Conservation (phyloP, 176 grass and related monocot genomes). For the Cymbopogon citratus region DNA sequence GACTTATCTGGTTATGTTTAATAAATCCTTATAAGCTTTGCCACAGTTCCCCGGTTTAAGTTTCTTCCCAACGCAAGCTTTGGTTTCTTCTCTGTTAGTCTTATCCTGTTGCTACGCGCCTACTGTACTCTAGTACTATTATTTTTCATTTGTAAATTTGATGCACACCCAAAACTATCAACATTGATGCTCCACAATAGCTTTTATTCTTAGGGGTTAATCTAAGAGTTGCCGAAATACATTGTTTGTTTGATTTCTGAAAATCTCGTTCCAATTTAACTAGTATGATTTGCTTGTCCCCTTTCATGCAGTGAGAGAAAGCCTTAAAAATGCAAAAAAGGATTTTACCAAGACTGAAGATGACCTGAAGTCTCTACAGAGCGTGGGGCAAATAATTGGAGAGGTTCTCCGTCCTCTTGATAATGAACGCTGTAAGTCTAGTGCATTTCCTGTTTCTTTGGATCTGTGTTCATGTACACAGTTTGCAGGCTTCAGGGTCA, state of each 20-base stretch:
- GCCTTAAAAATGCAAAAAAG: slow-evolving; percentile 77
- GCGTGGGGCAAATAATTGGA: slow-evolving; percentile 96
- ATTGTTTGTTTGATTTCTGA: neutral
- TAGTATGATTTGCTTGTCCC: slow-evolving; percentile 17
- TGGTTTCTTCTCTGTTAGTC: neutral
- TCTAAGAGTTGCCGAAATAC: neutral
- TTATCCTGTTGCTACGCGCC: neutral
- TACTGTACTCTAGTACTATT: neutral
- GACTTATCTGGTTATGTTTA: neutral
- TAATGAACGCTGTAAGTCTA: slow-evolving; percentile 81
- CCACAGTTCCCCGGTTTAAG: neutral
- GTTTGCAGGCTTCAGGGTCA: neutral
- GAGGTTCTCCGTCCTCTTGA: slow-evolving; percentile 98
- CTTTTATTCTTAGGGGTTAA: neutral
- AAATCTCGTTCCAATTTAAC: neutral
- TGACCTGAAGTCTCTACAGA: slow-evolving; percentile 95
- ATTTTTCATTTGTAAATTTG: neutral
- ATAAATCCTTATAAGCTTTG: neutral
- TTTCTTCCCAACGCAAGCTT: neutral
- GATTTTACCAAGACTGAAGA: slow-evolving; percentile 93
- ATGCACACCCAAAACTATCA: neutral
- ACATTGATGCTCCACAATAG: neutral
- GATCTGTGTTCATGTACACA: neutral
- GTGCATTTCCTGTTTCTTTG: neutral
- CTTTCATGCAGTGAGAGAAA: slow-evolving; percentile 73